Evolutionary conservation across 495 filamentous ascomycete species (phyloP), one percentile per base, ranked within the genome.

Genomic region (Podospora tetraspora): DNA sequence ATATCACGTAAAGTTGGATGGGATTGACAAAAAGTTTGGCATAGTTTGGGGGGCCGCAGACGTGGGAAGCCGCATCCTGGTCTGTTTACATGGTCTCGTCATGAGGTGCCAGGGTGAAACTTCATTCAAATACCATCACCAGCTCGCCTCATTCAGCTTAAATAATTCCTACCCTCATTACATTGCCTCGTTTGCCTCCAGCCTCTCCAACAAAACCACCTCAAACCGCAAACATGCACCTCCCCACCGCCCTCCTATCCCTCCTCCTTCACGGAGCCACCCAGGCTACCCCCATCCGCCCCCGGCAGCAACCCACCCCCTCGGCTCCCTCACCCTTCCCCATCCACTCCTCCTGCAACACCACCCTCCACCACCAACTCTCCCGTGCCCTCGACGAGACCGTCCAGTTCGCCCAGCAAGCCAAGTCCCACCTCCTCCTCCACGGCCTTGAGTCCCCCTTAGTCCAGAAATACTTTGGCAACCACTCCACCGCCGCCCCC

Each of bases 381-480:
- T 71, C 76, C 19, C 68, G 72, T 16, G 86, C 77, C 12, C 76
- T 89, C 0, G 71, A 76, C 9, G 87, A 88, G 63, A 77, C 82
- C 30, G 75, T 82, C 27, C 66, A 68, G 57, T 79, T 86, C 0
- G 85, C 79, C n/a, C 66, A 73, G 8, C 83, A 87, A 68, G 85
- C 84, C 1, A 79, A 78, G 57, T 75, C 76, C 22, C 79, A 81
- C 67, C 34, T 87, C 70, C 77, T 86, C 43, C 79, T 80, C 25
- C 83, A 77, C 74, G 81, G 84, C 59, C 81, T 83, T 69, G 74
- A 78, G 32, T 86, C 85, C 12, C 73, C 77, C 22, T 80, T 85
- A 65, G 86, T 84, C 75, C 70, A 75, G 23, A 88, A 87, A 73
- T 88, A 88, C 74, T 89, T 89, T 69, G 83, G 86, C 32, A 74